phyloP scores from a whole-genome alignment of 2,329 filamentous ascomycete genomes.

The Microdochium bolleyi region DNA sequence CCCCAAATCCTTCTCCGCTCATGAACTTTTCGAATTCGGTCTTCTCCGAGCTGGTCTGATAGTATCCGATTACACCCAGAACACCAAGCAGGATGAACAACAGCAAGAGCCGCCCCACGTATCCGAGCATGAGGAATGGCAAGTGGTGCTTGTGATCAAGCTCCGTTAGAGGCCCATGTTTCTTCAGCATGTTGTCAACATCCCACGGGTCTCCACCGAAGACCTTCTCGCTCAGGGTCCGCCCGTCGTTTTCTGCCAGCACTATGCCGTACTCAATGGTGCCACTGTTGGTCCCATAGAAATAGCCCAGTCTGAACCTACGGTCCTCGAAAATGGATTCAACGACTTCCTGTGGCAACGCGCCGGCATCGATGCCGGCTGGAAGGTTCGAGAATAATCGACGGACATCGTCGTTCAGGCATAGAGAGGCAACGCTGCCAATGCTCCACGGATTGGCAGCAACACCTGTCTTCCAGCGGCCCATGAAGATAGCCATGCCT shows the following conservation, averaged over 20 bases:
- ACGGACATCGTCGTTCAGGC: slow-evolving; percentile 2
- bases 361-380: slow-evolving; percentile 6
- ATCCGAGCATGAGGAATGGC: slow-evolving; percentile 20
- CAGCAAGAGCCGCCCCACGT: slow-evolving; percentile 12
- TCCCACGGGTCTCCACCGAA: background rate
- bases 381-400: slow-evolving; percentile 12
- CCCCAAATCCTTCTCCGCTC: slow-evolving; percentile 27
- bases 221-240: background rate
- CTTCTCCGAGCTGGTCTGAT: slow-evolving; percentile 22
- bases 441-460: slow-evolving; percentile 26
- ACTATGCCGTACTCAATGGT: slow-evolving; percentile 18
- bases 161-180: background rate
- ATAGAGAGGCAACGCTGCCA: slow-evolving; percentile 14
- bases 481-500: slow-evolving; percentile 13
- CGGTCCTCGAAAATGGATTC: slow-evolving; percentile 9
- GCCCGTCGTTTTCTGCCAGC: slow-evolving; percentile 7
- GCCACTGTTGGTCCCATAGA: slow-evolving; percentile 11
- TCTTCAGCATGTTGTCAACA: background rate
- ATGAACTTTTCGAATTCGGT: slow-evolving; percentile 32
- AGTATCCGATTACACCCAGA: slow-evolving; percentile 26
- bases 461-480: slow-evolving; percentile 21
- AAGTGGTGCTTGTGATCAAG: slow-evolving; percentile 9
- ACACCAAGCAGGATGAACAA: slow-evolving; percentile 17
- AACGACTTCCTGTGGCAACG: slow-evolving; percentile 9
- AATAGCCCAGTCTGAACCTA: slow-evolving; percentile 17